A percentile compares a stretch with the other conserved stretches of the same genome.
Evolutionary conservation across 306 rosid species (phyloP).

Genomic region (Trifolium fragiferum): DNA sequence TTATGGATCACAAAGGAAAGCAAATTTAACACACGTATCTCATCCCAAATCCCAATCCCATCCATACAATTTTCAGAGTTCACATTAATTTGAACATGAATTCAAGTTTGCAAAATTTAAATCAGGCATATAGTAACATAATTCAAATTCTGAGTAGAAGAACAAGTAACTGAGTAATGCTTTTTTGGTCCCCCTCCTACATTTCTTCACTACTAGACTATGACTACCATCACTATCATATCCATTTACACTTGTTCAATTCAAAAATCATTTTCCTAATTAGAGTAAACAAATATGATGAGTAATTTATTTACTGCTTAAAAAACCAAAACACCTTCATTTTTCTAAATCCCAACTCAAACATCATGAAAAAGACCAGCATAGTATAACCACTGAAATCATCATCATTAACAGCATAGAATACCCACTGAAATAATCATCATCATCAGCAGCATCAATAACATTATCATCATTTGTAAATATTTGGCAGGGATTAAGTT

Average conservation of each 20-base stretch:
- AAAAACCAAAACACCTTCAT: neutral
- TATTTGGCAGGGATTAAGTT: slow-evolving; percentile 44
- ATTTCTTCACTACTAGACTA: neutral
- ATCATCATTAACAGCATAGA: too few relatives aligned
- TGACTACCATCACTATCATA: neutral
- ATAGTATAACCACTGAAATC: too few relatives aligned
- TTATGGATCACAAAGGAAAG: too few relatives aligned
- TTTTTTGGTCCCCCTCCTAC: neutral
- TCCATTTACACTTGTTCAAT: slow-evolving; percentile 15
- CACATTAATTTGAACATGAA: neutral
- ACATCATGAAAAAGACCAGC: too few relatives aligned
- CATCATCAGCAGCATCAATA: too few relatives aligned
- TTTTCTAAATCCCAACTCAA: neutral
- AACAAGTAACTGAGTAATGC: too few relatives aligned
- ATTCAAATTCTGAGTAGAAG: too few relatives aligned
- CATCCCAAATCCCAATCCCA: neutral
- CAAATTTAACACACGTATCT: too few relatives aligned
- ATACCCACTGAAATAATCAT: too few relatives aligned
- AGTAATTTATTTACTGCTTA: neutral
- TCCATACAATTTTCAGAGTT: neutral
- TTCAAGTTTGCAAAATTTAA: neutral
- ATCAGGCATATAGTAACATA: neutral
- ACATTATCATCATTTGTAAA: slow-evolving; percentile 35
- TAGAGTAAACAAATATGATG: slow-evolving; percentile 15
- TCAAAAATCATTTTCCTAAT: slow-evolving; percentile 31